Evolutionary conservation across 495 filamentous ascomycete species (phyloP).

Genomic region (Haplographium delicatum): DNA sequence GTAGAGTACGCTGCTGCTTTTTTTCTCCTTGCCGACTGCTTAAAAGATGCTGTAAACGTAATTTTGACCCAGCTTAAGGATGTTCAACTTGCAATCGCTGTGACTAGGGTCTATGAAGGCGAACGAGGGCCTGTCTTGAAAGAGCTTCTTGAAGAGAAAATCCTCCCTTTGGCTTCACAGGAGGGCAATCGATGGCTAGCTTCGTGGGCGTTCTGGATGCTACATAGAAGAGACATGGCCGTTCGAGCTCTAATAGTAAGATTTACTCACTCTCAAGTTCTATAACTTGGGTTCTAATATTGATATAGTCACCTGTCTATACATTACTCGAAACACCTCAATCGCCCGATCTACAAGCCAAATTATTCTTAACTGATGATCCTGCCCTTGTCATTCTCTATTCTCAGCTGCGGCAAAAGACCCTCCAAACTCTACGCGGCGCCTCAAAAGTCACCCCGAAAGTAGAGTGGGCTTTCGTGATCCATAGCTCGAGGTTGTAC

Average conservation of each 20-base stretch:
- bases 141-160: conserved; percentile 70
- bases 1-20: conserved; percentile 92
- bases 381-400: conserved; percentile 85
- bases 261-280: conserved; percentile 2
- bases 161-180: conserved; percentile 69
- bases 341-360: conserved; percentile 60
- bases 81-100: conserved; percentile 83
- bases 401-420: conserved; percentile 77
- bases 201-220: conserved; percentile 95
- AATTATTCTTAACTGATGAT: conserved; percentile 82
- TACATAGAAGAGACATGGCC: conserved; percentile 75
- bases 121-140: conserved; percentile 71
- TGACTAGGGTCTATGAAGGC: conserved; percentile 84
- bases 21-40: conserved; percentile 83
- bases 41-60: conserved; percentile 80
- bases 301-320: conserved; percentile 65
- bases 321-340: conserved; percentile 57
- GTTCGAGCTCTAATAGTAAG: conserved; percentile 73
- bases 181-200: conserved; percentile 92
- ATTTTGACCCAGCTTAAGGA: conserved; percentile 81
- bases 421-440: conserved; percentile 77
- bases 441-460: conserved; percentile 73
- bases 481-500: conserved; percentile 84
- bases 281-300: conserved; percentile 1
- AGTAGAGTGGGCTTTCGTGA: conserved; percentile 83